phyloP scores from a whole-genome alignment of 2,329 filamentous ascomycete genomes.

The Tolypocladium ovalisporum region DNA sequence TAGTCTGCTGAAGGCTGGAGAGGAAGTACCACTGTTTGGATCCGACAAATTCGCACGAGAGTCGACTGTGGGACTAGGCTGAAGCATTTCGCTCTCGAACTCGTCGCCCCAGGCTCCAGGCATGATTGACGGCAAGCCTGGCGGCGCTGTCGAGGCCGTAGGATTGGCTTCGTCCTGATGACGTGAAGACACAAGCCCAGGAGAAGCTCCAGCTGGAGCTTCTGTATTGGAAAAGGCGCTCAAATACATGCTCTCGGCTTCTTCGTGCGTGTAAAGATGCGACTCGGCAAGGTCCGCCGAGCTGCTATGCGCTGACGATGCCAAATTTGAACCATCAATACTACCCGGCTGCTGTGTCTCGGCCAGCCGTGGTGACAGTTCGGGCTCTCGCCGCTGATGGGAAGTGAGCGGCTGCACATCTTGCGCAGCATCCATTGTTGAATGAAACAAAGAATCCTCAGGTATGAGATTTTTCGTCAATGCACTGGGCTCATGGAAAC shows the following conservation, averaged over 20 bases:
- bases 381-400: not conserved
- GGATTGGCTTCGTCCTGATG: not conserved
- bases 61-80: not conserved
- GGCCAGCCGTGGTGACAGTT: not conserved
- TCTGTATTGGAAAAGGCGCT: slow-evolving; percentile 50
- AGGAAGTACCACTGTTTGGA: slow-evolving; percentile 14
- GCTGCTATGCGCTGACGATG: not conserved
- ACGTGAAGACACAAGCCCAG: not conserved
- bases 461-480: not conserved
- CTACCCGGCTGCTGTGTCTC: not conserved
- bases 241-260: slow-evolving; percentile 82
- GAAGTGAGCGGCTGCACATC: slow-evolving; percentile 8
- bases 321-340: not conserved
- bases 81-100: not conserved
- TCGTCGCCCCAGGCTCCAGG: slow-evolving; percentile 42
- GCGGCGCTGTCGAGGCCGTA: not conserved
- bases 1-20: slow-evolving; percentile 16
- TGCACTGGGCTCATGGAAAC: slow-evolving; percentile 24
- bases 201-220: slow-evolving; percentile 10
- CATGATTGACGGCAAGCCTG: slow-evolving; percentile 21
- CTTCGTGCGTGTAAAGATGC: slow-evolving; percentile 64
- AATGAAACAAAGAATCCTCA: slow-evolving; percentile 14
- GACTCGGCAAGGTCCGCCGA: slow-evolving; percentile 47
- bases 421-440: slow-evolving; percentile 8
- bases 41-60: not conserved